Evolutionary conservation across 1,139 yeast genomes (phyloP), one percentile per base, ranked within the genome.

Genomic region (Taiozyma sp.): DNA sequence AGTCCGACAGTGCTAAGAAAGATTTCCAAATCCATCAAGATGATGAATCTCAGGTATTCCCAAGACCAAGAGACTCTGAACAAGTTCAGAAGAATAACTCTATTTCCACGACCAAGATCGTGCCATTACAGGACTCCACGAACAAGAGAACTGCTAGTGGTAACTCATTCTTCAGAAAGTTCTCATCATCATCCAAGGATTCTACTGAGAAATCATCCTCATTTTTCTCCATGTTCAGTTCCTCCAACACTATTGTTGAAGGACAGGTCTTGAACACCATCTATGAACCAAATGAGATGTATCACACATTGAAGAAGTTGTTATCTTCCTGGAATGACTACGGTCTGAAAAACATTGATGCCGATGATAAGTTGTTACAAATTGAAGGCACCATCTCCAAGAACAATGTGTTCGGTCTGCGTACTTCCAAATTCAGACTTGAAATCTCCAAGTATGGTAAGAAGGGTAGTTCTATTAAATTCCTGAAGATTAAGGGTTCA

Each of bases 321-420:
- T 70, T 85, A 59, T 72, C 68, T 48, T 81, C 85, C 13, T 85
- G 93, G 93, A 76, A 81, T 16, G 80, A 79, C 56, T 85, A 85
- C 62, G 91, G 93, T 9, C 69, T 85, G 62, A 80, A 77, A 58
- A 76, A 80, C 53, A 73, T 85, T 55, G 71, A 70, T 46, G 69
- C 78, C 49, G 78, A 76, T 58, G 71, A 73, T 42, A 67, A 71
- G 16, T 68, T 72, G 9, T 68, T 70, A 58, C 71, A 71, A 40
- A 74, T 85, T 41, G 76, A 77, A 24, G 91, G 89, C 46, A 74
- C 79, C 22, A 76, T 85, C 44, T 73, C 88, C 2, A 81, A 78
- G 56, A 72, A 76, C 54, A 85, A 85, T 65, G 73, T 84, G 1
- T 71, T 85, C 60, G 79, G 84, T 48, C 70, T 84, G 62, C 81